Conservation (phyloP, 225 moss, liverwort and hornwort species). For the Takakia lepidozioides region DNA sequence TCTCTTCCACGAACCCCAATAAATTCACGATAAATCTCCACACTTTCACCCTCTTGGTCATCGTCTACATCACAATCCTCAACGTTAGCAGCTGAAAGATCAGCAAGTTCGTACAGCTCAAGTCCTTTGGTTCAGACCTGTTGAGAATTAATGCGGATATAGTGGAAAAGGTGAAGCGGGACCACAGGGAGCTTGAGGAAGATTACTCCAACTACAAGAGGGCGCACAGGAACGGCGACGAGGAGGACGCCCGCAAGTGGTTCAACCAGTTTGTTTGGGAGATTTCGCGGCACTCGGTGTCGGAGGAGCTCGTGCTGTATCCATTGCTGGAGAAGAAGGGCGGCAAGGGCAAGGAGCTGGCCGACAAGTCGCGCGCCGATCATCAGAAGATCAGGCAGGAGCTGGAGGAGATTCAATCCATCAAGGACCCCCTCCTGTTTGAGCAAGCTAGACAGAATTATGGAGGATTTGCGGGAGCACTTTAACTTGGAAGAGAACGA, state of each 20-base stretch:
- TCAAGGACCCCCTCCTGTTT: constrained; percentile 7
- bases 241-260: constrained; percentile 22
- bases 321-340: constrained; percentile 11
- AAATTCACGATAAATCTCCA: too few relatives aligned
- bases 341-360: constrained; percentile 16
- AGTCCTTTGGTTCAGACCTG: too few relatives aligned
- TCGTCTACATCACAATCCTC: too few relatives aligned
- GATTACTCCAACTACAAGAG: constrained; percentile 17
- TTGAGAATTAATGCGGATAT: too few relatives aligned
- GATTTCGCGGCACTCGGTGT: constrained; percentile 24
- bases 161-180: too few relatives aligned
- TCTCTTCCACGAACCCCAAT: too few relatives aligned
- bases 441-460: constrained; percentile 10
- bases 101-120: too few relatives aligned
- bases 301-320: constrained; percentile 31
- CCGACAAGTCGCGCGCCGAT: constrained; percentile 17
- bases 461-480: constrained; percentile 15
- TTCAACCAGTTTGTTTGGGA: constrained; percentile 37
- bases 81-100: too few relatives aligned
- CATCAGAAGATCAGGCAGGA: constrained; percentile 19
- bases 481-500: constrained; percentile 20
- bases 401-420: constrained; percentile 1
- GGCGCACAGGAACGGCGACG: constrained; percentile 7
- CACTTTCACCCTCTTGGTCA: too few relatives aligned
- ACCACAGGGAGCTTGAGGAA: constrained; percentile 18